Base-by-base conservation (phyloP, 768 basidiomycete species). In the Panellus pusillus region DNA sequence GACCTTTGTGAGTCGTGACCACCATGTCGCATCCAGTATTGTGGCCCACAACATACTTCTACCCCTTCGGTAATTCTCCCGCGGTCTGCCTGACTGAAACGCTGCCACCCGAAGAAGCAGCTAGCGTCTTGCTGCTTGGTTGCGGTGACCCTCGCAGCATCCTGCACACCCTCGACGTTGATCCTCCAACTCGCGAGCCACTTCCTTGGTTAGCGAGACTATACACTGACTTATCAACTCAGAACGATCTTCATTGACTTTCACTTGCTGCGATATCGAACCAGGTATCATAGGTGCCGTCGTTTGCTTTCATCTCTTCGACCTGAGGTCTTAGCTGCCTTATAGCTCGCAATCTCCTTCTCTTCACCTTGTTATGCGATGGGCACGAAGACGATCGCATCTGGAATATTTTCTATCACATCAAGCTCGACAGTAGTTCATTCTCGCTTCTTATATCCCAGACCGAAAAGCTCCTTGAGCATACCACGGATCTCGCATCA, bases 131-230 rank as follows among this genome's bases (percentile, higher is more conserved):
- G 2, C 66, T 76, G 44, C 64, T 79, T 14, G 79, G 73, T 1
- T 81, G 78, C 52, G 79, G 79, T 20, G 79, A 80, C 49, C 74
- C 76, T 9, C 63, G 79, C 20, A 77, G 78, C 46, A 68, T 81
- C 9, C 46, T 80, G 18, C 76, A 74, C 57, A 79, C 80, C 0
- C 52, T 77, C 1, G 61, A 59, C 43, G 56, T 58, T 45, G 68
- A 69, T 40, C 58, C 58, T 18, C 40, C 43, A 9, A 52, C 44
- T 9, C 49, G 67, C 67, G 51, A 37, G 63, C 55, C 6, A 9
- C 15, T 29, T 27, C 29, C 28, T 24, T 15, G n/a, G 29, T 27
- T 64, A 62, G 42, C 32, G 39, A 50, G 6, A 57, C 69, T 17
- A 8, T 44, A 9, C 13, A 24, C n/a, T 20, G 4, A 24, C 18